These are phyloP conservation scores for Bothriochloa decipiens DNA, from an alignment of 176 grass and related monocot species.

Conservation along the genomic window DNA sequence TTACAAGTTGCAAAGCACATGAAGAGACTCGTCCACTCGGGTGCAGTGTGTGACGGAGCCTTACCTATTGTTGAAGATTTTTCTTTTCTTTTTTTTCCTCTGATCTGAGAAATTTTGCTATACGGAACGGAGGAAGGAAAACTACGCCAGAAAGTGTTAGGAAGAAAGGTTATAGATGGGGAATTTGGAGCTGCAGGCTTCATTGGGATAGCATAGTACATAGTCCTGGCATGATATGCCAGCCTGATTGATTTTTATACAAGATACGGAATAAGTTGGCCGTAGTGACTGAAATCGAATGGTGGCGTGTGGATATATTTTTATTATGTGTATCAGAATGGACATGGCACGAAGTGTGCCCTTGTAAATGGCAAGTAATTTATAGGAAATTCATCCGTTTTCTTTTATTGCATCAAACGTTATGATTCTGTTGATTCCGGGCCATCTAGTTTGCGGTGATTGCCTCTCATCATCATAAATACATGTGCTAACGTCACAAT, in stretches of 20 bases:
- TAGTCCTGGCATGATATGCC: background rate
- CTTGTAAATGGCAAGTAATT: slow-evolving; percentile 25
- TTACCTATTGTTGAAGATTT: background rate
- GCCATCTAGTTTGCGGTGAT: background rate
- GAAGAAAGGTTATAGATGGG: slow-evolving; percentile 1
- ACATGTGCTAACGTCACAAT: no score
- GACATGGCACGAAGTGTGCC: slow-evolving; percentile 27
- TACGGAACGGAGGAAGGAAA: background rate
- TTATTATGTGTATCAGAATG: background rate
- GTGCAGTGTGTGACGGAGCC: background rate
- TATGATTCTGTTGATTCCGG: background rate
- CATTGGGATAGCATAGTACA: slow-evolving; percentile 36
- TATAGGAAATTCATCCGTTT: background rate
- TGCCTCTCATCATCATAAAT: no score
- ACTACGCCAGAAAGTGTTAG: background rate
- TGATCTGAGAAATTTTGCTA: slow-evolving; percentile 11
- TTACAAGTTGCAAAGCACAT: background rate
- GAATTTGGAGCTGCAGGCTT: background rate
- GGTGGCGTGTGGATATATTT: slow-evolving; percentile 31
- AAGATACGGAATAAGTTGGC: slow-evolving; percentile 17
- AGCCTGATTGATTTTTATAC: slow-evolving; percentile 27
- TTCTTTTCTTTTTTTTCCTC: background rate
- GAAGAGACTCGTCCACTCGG: background rate
- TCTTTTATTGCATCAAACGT: background rate
- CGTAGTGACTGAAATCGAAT: background rate